Percentiles rank a stretch among this genome's conserved stretches.
Evolutionary conservation across 768 basidiomycete species (phyloP).

Genomic region (Lentinula sp.): DNA sequence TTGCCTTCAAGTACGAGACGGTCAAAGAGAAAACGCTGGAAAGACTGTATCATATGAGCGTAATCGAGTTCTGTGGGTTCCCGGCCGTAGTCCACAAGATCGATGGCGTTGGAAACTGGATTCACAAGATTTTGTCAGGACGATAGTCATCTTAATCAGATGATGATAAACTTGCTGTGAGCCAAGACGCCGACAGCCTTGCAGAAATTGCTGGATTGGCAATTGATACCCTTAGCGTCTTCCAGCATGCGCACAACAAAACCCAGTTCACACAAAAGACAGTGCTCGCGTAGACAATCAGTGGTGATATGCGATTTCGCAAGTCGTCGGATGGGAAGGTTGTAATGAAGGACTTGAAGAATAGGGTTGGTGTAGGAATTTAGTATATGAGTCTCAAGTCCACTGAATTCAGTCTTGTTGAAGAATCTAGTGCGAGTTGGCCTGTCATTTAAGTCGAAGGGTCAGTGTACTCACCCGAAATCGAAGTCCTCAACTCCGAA

Average conservation of each 20-base stretch:
- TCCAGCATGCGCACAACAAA: constrained; percentile 95
- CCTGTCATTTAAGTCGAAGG: neutral
- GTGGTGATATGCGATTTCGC: constrained; percentile 92
- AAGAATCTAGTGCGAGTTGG: constrained; percentile 59
- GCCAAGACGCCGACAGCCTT: constrained; percentile 86
- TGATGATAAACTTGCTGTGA: constrained; percentile 49
- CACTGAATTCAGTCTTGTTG: constrained; percentile 86
- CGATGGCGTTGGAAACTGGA: constrained; percentile 70
- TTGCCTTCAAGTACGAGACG: constrained; percentile 75
- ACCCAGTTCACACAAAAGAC: constrained; percentile 90
- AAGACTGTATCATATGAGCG: constrained; percentile 85
- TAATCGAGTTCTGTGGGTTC: constrained; percentile 74
- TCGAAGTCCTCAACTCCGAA: constrained; percentile 99
- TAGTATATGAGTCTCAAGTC: constrained; percentile 93
- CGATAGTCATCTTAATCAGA: neutral
- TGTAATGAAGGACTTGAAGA: constrained; percentile 88
- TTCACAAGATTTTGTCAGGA: neutral
- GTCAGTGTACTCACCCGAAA: constrained; percentile 61
- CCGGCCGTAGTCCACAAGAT: constrained; percentile 83
- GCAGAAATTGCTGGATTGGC: constrained; percentile 96
- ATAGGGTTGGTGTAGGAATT: constrained; percentile 96
- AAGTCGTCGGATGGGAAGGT: constrained; percentile 64
- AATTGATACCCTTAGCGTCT: constrained; percentile 90
- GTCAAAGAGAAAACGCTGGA: constrained; percentile 92
- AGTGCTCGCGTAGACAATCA: constrained; percentile 86